These are phyloP conservation scores for Castanopsis chinensis DNA, from an alignment of 306 rosid genomes.

Conservation along the genomic window DNA sequence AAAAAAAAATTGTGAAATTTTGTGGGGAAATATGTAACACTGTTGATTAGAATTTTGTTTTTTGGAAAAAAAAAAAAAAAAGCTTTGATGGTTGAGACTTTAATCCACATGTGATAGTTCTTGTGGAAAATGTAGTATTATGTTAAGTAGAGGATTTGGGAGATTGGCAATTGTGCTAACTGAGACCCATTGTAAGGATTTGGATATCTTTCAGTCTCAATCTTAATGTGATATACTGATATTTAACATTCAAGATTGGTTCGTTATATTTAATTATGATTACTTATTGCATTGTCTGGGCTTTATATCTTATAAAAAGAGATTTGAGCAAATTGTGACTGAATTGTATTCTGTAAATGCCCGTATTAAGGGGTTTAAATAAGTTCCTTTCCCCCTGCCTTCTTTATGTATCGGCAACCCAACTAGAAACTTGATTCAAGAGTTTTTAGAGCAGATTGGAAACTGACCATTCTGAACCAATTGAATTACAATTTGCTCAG, in stretches of 20 bases:
- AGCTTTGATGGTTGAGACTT: no score
- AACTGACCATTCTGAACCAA: not conserved
- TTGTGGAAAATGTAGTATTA: not conserved
- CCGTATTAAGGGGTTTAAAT: not conserved
- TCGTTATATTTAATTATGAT: not conserved
- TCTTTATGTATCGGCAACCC: not conserved
- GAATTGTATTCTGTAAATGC: not conserved
- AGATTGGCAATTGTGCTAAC: not conserved
- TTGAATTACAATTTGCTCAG: not conserved
- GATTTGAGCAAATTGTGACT: not conserved
- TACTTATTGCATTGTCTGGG: not conserved
- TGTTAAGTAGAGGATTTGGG: not conserved
- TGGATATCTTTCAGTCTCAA: not conserved
- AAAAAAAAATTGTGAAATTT: no score
- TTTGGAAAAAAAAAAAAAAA: no score
- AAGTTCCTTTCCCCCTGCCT: not conserved
- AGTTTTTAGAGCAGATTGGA: not conserved
- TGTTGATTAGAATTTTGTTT: no score
- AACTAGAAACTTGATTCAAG: not conserved
- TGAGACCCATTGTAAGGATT: not conserved
- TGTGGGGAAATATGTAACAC: no score
- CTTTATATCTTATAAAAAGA: not conserved
- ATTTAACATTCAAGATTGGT: not conserved
- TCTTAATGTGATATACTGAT: not conserved
- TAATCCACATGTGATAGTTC: not conserved